Evolutionary conservation across 192 early-diverging fungal species (phyloP).

Genomic region (Gonapodya prolifera): DNA sequence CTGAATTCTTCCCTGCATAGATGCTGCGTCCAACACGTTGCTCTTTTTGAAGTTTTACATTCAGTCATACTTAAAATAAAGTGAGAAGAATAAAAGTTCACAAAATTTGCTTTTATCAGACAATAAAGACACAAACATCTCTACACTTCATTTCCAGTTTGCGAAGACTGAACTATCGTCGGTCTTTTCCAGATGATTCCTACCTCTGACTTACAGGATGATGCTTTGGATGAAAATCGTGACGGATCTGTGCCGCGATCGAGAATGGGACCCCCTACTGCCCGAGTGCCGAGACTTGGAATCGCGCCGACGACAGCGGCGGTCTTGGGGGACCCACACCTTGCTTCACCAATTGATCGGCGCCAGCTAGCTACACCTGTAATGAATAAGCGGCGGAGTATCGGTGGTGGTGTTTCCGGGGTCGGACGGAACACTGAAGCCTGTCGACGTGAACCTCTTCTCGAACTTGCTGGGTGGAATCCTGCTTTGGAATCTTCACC

Average conservation of each 20-base stretch:
- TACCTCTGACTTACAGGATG: not conserved
- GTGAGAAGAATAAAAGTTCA: too few relatives aligned
- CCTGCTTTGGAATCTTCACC: not conserved
- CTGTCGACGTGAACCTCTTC: too few relatives aligned
- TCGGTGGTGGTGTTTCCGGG: not conserved
- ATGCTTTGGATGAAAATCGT: not conserved
- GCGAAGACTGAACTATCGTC: not conserved
- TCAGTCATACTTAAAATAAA: too few relatives aligned
- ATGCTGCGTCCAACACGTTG: too few relatives aligned
- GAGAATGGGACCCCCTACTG: not conserved
- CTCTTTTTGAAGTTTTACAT: too few relatives aligned
- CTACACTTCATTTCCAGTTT: too few relatives aligned
- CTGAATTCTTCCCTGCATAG: too few relatives aligned
- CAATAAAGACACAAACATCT: too few relatives aligned
- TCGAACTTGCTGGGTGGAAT: not conserved
- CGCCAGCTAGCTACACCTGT: not conserved
- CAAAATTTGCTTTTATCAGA: too few relatives aligned
- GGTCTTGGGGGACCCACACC: not conserved
- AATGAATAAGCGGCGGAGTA: not conserved
- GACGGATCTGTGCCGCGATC: not conserved
- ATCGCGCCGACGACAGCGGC: not conserved
- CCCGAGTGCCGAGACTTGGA: not conserved
- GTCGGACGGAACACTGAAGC: too few relatives aligned
- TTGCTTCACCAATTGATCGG: not conserved
- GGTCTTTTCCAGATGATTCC: not conserved